Evolutionary conservation across 345 rosid genomes (phyloP), one percentile per base, ranked within the genome.

Genomic region (Ceriops decandra): DNA sequence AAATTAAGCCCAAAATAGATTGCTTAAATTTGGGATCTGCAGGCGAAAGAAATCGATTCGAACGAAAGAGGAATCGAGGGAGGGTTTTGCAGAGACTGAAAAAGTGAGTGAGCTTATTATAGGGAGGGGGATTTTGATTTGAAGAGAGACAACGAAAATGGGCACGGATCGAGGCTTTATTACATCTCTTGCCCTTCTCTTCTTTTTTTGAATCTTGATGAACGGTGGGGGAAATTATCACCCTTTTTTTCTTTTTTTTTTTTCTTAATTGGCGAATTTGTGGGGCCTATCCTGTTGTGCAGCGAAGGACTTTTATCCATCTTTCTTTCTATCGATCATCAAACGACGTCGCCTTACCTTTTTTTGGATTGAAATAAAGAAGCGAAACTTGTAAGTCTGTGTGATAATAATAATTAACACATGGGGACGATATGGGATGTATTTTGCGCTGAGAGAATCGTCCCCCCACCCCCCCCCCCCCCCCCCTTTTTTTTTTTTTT

Each of bases 111-210:
- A 66, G 62, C 15, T 13, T 42, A 42, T 3, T 42, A 42, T 3
- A 42, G 49, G 13, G 5, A 42, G 49, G 0, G 0, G 52, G 65
- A 70, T 59, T 72, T 70, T 70, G 36, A 53, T 56, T 35, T 11
- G 0, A 42, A 32, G 72, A 56, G 46, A 57, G 22, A 0, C 2
- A 0, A 3, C n/a, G 11, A 20, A 65, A 75, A 6, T 51, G 68
- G 83, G 57, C 77, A 32, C 35, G 47, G 78, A 80, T 77, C 79
- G 54, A 0, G 32, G 9, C n/a, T 27, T 67, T 67, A 74, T 73
- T 74, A 46, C 76, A 20, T 10, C 30, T 63, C 15, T 36, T 65
- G 78, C 86, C 79, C 66, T 26, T 36, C 10, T 28, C 1, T 28
- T 36, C 10, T n/a, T 1, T 33, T 71, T 71, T 63, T 63, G 24